Evolutionary conservation across 2,329 filamentous ascomycete species (phyloP), one percentile per base, ranked within the genome.

Genomic region (Exophiala sp.): DNA sequence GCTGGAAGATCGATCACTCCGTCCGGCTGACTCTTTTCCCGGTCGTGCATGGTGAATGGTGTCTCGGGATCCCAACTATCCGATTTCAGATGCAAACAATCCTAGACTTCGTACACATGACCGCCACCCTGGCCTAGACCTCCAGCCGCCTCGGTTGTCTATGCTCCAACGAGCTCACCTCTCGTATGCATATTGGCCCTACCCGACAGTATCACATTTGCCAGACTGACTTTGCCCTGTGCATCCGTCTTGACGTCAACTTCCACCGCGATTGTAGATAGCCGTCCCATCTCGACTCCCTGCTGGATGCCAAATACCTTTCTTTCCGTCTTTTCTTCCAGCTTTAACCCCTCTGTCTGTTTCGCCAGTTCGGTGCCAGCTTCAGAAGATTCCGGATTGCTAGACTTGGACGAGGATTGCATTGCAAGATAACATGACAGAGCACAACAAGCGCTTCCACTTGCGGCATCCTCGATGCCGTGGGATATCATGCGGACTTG

Each of bases 281-380:
- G 62, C 59, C 83, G 70, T 5, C 83, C 84, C 80, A 87, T 86
- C 69, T 88, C 84, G 8, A 86, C 81, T 0, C 84, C 85, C 70
- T 88, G 85, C 54, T 79, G 79, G 58, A 87, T 72, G 53, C 76
- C 72, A 60, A 80, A 84, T 50, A 67, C 71, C 41, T 65, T 59
- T 32, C 66, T 66, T 51, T 61, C 67, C 20, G 66, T 67, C 43
- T 59, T 57, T 79, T 72, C 24, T 66, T 68, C 58, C 70, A 79
- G 53, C 65, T 65, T 55, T 67, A 63, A 58, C 45, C 54, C 60
- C 53, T 54, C 59, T 24, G 59, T 65, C 61, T 68, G 65, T 47
- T 62, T 65, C 33, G 65, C 68, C 52, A 74, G 64, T 69, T 67
- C 57, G 78, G 56, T n/a, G 74, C 72, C 38, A 76, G 64, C 58